Evolutionary conservation across 2,329 filamentous ascomycete genomes (phyloP), one percentile per base, ranked within the genome.

Genomic region (Stachybotrys echinatus): DNA sequence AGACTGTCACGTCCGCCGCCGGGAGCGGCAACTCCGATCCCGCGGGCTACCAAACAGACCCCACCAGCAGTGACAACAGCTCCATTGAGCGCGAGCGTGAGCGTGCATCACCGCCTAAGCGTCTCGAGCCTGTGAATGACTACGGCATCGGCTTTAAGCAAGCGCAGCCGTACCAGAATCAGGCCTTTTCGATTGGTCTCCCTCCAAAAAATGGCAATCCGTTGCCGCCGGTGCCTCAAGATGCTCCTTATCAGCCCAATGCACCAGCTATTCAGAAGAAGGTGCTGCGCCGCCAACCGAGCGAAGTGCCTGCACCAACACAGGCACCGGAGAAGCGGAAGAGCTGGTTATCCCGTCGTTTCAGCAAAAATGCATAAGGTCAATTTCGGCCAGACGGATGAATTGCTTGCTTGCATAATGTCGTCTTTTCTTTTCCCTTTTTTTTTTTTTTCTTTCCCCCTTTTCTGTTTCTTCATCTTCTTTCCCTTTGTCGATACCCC

Each of bases 21-120:
- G 85, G 84, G 20, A 88, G 84, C 61, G 88, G 84, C 46, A 87
- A 82, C 58, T 83, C 85, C 55, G 91, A 96, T 51, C 84, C 84
- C 12, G 85, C 81, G 63, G 85, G 84, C 50, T 92, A 94, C 67
- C 85, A 86, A 56, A 95, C 90, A 52, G 91, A 96, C 64, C 92
- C 89, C 40, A 73, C 79, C 50, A 94, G 88, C 71, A 96, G 91
- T 63, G 88, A 96, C 64, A 95, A 95, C 71, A 95, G 89, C 71
- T 95, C 90, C 2, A 82, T 95, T 58, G 89, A 96, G 64, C 85
- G 89, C 54, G n/a, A n/a, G n/a, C n/a, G 95, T 58, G 89, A 96
- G 27, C 27, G 27, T 34, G 74, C 84, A 21, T 79, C 84, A 47
- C 74, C 75, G 5, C 72, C 75, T 34, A 79, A 80, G 59, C 79